A percentile compares a stretch with the other conserved stretches of the same genome.
phyloP scores from a whole-genome alignment of 2,329 filamentous ascomycete species.

The Penicillium sp. region DNA sequence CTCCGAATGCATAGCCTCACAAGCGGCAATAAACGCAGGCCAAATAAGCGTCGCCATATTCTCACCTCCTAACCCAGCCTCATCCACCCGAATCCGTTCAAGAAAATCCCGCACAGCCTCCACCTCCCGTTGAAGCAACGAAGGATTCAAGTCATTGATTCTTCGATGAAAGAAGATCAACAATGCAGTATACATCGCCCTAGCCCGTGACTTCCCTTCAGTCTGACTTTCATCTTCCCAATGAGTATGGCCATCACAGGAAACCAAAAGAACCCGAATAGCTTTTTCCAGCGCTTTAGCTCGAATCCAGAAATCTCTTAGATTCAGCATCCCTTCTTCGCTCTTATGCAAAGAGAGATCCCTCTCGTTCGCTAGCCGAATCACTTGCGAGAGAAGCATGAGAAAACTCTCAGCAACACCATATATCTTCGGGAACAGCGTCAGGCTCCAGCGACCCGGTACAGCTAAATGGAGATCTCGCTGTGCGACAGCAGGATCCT shows the following conservation, averaged over 20 bases:
- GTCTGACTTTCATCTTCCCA: not conserved
- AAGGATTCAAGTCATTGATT: conserved; percentile 16
- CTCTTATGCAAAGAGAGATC: conserved; percentile 10
- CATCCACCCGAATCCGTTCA: conserved; percentile 2
- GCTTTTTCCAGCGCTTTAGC: conserved; percentile 18
- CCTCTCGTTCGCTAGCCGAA: conserved; percentile 20
- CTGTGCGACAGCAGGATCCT: conserved; percentile 16
- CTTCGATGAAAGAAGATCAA: conserved; percentile 19
- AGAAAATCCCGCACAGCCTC: conserved; percentile 4
- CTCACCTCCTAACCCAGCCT: not conserved
- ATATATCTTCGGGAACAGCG: conserved; percentile 18
- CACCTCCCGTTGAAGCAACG: conserved; percentile 11
- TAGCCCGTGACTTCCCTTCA: conserved; percentile 1
- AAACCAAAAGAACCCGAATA: conserved; percentile 5
- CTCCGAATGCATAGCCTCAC: conserved; percentile 13
- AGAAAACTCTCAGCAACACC: conserved; percentile 18
- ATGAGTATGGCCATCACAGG: not conserved
- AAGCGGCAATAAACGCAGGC: conserved; percentile 22
- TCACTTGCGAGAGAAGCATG: conserved; percentile 19
- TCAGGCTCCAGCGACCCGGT: conserved; percentile 18
- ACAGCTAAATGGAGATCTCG: conserved; percentile 21
- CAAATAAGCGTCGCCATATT: conserved; percentile 18
- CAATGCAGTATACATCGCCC: conserved; percentile 17
- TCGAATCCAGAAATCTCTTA: conserved; percentile 16
- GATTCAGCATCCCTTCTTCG: not conserved